Evolutionary conservation across 208 protist genomes (phyloP).

Genomic region (Wallacemonas sp.): DNA sequence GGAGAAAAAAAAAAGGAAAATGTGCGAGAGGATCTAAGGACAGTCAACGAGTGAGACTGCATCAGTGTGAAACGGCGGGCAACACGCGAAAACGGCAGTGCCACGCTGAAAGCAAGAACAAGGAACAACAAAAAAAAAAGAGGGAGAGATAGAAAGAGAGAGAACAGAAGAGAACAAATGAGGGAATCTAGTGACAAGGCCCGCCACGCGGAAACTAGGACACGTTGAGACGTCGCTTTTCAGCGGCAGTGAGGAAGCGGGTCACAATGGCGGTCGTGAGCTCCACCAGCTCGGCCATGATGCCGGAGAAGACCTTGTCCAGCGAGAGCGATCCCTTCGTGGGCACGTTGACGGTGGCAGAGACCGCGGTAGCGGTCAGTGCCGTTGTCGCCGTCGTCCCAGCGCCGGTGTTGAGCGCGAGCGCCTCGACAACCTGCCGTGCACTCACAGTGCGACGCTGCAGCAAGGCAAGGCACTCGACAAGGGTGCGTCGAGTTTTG

Average conservation of each 20-base stretch:
- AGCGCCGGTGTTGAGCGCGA: conserved; percentile 31
- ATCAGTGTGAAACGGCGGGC: no score
- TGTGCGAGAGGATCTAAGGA: no score
- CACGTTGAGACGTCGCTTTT: conserved; percentile 71
- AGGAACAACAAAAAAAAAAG: no score
- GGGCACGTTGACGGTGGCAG: not conserved
- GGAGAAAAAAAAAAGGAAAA: no score
- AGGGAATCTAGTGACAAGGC: not conserved
- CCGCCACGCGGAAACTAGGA: not conserved
- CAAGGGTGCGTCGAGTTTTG: conserved; percentile 62
- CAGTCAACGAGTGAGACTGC: no score
- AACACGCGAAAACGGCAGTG: no score
- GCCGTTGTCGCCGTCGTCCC: not conserved
- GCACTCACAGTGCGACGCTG: conserved; percentile 56
- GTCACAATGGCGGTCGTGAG: conserved; percentile 48
- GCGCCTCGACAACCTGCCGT: conserved; percentile 66
- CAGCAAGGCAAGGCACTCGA: conserved; percentile 66
- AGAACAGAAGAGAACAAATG: no score
- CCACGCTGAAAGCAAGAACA: no score
- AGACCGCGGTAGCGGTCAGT: not conserved
- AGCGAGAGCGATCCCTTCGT: conserved; percentile 28
- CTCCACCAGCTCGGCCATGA: conserved; percentile 67
- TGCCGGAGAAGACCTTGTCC: conserved; percentile 42
- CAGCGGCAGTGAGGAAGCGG: conserved; percentile 51
- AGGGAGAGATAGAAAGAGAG: conserved; percentile 11